These are phyloP conservation scores for Wickerhamiella kurtzmanii DNA, from an alignment of 805 yeast genomes.

Conservation along the genomic window DNA sequence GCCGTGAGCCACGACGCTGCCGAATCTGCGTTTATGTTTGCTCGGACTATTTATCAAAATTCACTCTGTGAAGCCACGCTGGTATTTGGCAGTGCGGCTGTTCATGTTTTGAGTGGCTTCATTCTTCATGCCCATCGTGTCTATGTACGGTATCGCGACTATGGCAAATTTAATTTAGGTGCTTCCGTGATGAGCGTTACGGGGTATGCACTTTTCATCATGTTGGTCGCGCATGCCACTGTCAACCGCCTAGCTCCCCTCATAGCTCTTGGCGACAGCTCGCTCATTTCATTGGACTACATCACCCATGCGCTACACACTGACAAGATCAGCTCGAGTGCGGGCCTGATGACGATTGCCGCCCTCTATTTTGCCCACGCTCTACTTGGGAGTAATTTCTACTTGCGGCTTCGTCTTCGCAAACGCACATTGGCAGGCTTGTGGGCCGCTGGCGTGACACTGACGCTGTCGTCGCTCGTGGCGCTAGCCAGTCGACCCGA, in stretches of 20 bases:
- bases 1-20: slow-evolving; percentile 31
- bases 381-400: slow-evolving; percentile 8
- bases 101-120: slow-evolving; percentile 45
- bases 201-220: slow-evolving; percentile 41
- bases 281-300: slow-evolving; percentile 40
- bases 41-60: slow-evolving; percentile 47
- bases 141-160: slow-evolving; percentile 17
- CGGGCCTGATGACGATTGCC: slow-evolving; percentile 4
- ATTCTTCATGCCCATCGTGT: slow-evolving; percentile 30
- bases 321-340: background rate
- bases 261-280: slow-evolving; percentile 51
- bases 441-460: background rate
- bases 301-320: slow-evolving; percentile 25
- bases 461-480: slow-evolving; percentile 4
- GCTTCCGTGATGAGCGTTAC: slow-evolving; percentile 19
- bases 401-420: slow-evolving; percentile 2
- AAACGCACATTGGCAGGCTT: background rate
- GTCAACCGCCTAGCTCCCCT: slow-evolving; percentile 39
- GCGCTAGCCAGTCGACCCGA: slow-evolving; percentile 4
- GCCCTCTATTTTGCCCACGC: slow-evolving; percentile 10
- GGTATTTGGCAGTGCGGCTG: slow-evolving; percentile 34
- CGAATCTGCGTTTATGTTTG: slow-evolving; percentile 44
- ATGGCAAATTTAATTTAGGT: slow-evolving; percentile 29
- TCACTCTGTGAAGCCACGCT: slow-evolving; percentile 36
- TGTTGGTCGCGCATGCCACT: slow-evolving; percentile 34